phyloP scores from a whole-genome alignment of 441 rosid species.

The Capsella rubella region DNA sequence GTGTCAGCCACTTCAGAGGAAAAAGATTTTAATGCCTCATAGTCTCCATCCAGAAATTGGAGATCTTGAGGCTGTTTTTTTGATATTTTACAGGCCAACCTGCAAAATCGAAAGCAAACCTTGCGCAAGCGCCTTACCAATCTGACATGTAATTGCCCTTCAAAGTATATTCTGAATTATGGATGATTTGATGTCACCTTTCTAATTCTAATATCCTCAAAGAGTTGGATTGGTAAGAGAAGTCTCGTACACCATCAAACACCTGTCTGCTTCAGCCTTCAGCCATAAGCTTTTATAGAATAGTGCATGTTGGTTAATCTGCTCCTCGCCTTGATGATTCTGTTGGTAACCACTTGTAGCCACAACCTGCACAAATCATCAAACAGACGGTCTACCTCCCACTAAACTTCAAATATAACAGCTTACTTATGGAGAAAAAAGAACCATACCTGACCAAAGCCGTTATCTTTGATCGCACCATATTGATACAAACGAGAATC shows the following conservation, averaged over 20 bases:
- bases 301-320: conserved; percentile 36
- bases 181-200: conserved; percentile 40
- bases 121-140: conserved; percentile 30
- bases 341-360: conserved; percentile 38
- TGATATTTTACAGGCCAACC: conserved; percentile 20
- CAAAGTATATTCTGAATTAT: background rate
- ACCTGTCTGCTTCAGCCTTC: conserved; percentile 48
- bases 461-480: conserved; percentile 33
- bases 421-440: conserved; percentile 13
- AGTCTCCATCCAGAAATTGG: conserved; percentile 31
- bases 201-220: conserved; percentile 15
- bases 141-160: conserved; percentile 26
- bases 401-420: conserved; percentile 1
- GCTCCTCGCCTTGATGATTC: conserved; percentile 29
- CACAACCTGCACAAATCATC: conserved; percentile 41
- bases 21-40: background rate
- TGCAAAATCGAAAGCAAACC: conserved; percentile 24
- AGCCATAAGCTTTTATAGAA: conserved; percentile 49
- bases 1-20: conserved; percentile 8
- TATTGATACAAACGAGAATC: conserved; percentile 28
- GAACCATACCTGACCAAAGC: conserved; percentile 34
- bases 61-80: conserved; percentile 26
- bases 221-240: conserved; percentile 24
- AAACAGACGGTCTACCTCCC: conserved; percentile 27
- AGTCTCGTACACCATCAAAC: conserved; percentile 46